phyloP scores from a whole-genome alignment of 805 yeast species.

The Candida krabiensis region DNA sequence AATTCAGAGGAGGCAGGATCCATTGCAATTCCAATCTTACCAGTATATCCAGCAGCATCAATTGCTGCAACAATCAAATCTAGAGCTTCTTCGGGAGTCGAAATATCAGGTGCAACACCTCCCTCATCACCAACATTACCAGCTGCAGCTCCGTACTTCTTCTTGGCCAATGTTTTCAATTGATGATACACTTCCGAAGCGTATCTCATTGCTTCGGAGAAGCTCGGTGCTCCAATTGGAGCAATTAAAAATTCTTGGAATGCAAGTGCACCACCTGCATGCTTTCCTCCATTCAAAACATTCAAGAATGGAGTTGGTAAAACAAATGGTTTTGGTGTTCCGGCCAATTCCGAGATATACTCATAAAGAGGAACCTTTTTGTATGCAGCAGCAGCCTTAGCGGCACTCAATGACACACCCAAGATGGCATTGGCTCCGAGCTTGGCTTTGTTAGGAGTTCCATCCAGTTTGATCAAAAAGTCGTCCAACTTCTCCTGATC shows the following conservation, averaged over 20 bases:
- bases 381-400: slow-evolving; percentile 97
- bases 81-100: slow-evolving; percentile 92
- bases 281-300: slow-evolving; percentile 98
- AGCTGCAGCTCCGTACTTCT: slow-evolving; percentile 93
- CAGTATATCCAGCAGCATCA: slow-evolving; percentile 90
- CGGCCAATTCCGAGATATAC: slow-evolving; percentile 80
- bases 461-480: slow-evolving; percentile 82
- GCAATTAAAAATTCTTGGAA: slow-evolving; percentile 99
- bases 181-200: slow-evolving; percentile 97
- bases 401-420: slow-evolving; percentile 95
- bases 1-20: slow-evolving; percentile 97
- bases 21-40: slow-evolving; percentile 84
- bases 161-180: slow-evolving; percentile 87
- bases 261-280: slow-evolving; percentile 98
- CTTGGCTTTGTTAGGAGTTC: slow-evolving; percentile 94
- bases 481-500: slow-evolving; percentile 85
- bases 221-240: slow-evolving; percentile 84
- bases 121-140: slow-evolving; percentile 99
- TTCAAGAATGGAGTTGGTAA: slow-evolving; percentile 98
- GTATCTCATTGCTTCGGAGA: slow-evolving; percentile 92
- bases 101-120: slow-evolving; percentile 98
- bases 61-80: slow-evolving; percentile 89
- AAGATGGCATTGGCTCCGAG: slow-evolving; percentile 97
- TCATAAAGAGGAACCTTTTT: slow-evolving; percentile 87
- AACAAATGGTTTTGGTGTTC: slow-evolving; percentile 76